phyloP scores from a whole-genome alignment of 805 yeast species.

The Starmerella cellae region DNA sequence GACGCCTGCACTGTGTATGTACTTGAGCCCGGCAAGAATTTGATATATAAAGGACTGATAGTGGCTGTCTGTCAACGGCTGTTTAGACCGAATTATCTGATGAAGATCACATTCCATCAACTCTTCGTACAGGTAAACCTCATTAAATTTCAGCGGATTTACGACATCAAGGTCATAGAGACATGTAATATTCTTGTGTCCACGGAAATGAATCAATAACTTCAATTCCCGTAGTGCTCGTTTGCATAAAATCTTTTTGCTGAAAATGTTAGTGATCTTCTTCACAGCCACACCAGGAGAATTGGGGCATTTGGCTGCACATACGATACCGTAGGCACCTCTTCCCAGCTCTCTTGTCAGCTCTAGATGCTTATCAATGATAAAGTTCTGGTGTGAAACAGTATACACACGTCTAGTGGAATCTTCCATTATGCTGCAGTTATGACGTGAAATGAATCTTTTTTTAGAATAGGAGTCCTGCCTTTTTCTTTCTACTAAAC shows the following conservation, averaged over 20 bases:
- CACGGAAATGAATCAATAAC: slow-evolving; percentile 80
- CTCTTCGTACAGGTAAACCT: slow-evolving; percentile 86
- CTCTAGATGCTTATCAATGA: slow-evolving; percentile 78
- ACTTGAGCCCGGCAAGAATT: slow-evolving; percentile 77
- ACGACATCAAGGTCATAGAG: slow-evolving; percentile 88
- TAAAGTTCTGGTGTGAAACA: slow-evolving; percentile 80
- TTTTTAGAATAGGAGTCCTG: too few species aligned
- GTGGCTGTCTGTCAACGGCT: slow-evolving; percentile 78
- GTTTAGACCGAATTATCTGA: slow-evolving; percentile 88
- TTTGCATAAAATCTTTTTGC: slow-evolving; percentile 80
- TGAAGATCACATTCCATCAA: slow-evolving; percentile 99
- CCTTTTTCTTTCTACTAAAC: too few species aligned
- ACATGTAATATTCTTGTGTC: slow-evolving; percentile 93
- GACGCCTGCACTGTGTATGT: slow-evolving; percentile 86
- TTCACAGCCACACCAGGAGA: slow-evolving; percentile 84
- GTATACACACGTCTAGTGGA: slow-evolving; percentile 34
- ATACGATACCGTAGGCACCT: slow-evolving; percentile 95
- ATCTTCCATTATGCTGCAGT: slow-evolving; percentile 13
- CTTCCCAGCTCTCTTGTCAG: slow-evolving; percentile 90
- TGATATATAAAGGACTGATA: slow-evolving; percentile 89
- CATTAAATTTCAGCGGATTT: slow-evolving; percentile 67
- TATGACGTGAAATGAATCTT: too few species aligned
- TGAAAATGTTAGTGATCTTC: slow-evolving; percentile 87
- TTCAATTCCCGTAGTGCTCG: slow-evolving; percentile 85
- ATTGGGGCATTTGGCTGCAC: slow-evolving; percentile 64